Evolutionary conservation across 768 basidiomycete species (phyloP), one percentile per base, ranked within the genome.

Genomic region (Leccinum subgranulosum): DNA sequence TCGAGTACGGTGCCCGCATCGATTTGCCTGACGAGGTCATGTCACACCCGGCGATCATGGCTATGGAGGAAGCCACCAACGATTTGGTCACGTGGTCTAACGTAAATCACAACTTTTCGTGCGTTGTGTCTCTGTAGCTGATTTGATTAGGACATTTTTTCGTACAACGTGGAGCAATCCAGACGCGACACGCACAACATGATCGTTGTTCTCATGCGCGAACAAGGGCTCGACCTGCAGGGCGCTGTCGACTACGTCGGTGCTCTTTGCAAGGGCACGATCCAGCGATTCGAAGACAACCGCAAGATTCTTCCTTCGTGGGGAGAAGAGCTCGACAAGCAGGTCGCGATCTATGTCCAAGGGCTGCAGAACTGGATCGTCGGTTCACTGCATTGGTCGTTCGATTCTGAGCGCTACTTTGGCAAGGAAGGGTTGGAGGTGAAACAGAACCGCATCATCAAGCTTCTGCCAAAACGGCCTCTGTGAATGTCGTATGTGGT

Each of bases 361-460:
- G 85, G 86, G n/a, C 69, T 90, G 31, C 81, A 83, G 61, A 79
- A 84, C 59, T 88, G 87, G 88, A 86, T 87, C 60, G 81, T 86
- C 31, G 88, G 85, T 74, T 84, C 82, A 36, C 70, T 88, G 39
- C 82, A 87, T 59, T 90, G 88, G 88, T 85, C 84, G 67, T 88
- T 87, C 71, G 78, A 81, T 70, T 83, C 83, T 3, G 77, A 79
- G 56, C 79, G 88, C 3, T 90, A 90, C 66, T 90, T 90, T 65
- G 88, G 86, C 17, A 71, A 73, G 39, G 64, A 82, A 10, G 86
- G 86, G 27, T 64, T 68, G 19, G 74, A 78, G 36, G 77, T 88
- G 52, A 87, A 86, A 74, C 73, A 77, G 62, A 72, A 77, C 54
- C 74, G 84, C 34, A 28, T 81, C 59, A 77, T 89, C 53, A 75